A percentile compares a stretch with the other conserved stretches of the same genome.
Evolutionary conservation across 805 yeast genomes (phyloP).

Genomic region (Saccharomycopsis selenospora): DNA sequence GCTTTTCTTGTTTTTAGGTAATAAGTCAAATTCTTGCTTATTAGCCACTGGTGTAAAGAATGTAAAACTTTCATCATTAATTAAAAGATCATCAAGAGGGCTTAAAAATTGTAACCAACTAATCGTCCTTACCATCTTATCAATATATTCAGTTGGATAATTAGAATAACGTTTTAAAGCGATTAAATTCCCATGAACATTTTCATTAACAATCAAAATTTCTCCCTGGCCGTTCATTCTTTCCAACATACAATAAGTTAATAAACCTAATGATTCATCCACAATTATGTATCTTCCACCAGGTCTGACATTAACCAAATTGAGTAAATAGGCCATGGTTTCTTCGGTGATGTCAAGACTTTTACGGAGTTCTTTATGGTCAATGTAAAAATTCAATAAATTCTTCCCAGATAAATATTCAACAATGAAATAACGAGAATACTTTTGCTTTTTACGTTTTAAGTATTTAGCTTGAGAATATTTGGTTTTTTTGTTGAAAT

Average conservation of each 20-base stretch:
- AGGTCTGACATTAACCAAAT: conserved; percentile 74
- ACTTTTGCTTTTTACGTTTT: conserved; percentile 87
- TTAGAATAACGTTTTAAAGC: conserved; percentile 56
- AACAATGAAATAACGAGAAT: conserved; percentile 76
- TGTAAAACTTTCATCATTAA: conserved; percentile 12
- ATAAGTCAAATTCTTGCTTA: conserved; percentile 32
- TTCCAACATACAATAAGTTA: conserved; percentile 79
- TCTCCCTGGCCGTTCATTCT: conserved; percentile 72
- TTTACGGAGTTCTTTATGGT: conserved; percentile 61
- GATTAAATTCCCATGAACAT: conserved; percentile 83
- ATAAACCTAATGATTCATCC: conserved; percentile 94
- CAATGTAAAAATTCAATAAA: conserved; percentile 65
- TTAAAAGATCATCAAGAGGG: conserved; percentile 43
- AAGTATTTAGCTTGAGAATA: conserved; percentile 89
- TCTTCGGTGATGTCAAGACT: conserved; percentile 82
- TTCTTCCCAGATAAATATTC: conserved; percentile 66
- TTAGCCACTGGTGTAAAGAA: conserved; percentile 30
- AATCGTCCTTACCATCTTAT: conserved; percentile 55
- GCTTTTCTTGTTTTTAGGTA: conserved; percentile 53
- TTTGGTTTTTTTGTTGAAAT: conserved; percentile 81
- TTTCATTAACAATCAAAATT: conserved; percentile 76
- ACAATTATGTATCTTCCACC: conserved; percentile 84
- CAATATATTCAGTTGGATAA: conserved; percentile 45
- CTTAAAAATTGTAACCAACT: conserved; percentile 76
- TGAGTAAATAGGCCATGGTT: conserved; percentile 67